Evolutionary conservation across 352 stramenopile species (phyloP).

Genomic region (Phytophthora idaei): DNA sequence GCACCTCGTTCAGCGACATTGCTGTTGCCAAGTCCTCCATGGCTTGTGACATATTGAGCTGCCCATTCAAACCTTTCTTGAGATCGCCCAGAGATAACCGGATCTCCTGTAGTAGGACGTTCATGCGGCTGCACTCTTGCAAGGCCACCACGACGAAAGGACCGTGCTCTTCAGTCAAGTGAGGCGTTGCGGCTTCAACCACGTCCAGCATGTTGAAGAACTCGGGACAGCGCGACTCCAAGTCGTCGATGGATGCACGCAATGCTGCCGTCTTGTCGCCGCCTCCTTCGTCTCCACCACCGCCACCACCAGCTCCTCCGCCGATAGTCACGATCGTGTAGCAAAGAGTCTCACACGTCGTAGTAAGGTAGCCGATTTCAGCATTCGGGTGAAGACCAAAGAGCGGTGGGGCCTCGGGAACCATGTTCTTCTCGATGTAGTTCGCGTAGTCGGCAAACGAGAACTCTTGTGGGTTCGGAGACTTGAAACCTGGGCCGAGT

Average conservation of each 20-base stretch:
- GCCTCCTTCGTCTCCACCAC: conserved; percentile 45
- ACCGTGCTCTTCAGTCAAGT: conserved; percentile 88
- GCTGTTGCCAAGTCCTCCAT: conserved; percentile 95
- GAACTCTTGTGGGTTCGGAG: conserved; percentile 84
- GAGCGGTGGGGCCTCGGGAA: conserved; percentile 90
- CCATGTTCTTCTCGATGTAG: conserved; percentile 95
- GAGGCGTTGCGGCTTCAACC: conserved; percentile 82
- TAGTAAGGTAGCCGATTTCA: conserved; percentile 96
- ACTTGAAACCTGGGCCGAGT: conserved; percentile 94
- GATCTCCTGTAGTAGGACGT: conserved; percentile 93
- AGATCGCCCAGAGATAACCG: conserved; percentile 91
- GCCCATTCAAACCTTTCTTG: conserved; percentile 95
- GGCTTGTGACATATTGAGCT: conserved; percentile 95
- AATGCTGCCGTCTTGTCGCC: conserved; percentile 81
- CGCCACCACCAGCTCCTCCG: conserved; percentile 60
- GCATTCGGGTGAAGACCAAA: conserved; percentile 96
- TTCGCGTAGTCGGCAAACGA: conserved; percentile 85
- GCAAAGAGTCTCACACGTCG: conserved; percentile 91
- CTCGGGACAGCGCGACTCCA: conserved; percentile 89
- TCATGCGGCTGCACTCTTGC: conserved; percentile 96
- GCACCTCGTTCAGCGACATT: conserved; percentile 94
- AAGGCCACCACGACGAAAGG: conserved; percentile 95
- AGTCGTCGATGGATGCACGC: conserved; percentile 90
- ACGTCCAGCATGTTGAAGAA: conserved; percentile 94
- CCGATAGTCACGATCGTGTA: conserved; percentile 93